A percentile compares a stretch with the other conserved stretches of the same genome.
phyloP scores from a whole-genome alignment of 345 rosid genomes.

The Carallia pectinifolia region DNA sequence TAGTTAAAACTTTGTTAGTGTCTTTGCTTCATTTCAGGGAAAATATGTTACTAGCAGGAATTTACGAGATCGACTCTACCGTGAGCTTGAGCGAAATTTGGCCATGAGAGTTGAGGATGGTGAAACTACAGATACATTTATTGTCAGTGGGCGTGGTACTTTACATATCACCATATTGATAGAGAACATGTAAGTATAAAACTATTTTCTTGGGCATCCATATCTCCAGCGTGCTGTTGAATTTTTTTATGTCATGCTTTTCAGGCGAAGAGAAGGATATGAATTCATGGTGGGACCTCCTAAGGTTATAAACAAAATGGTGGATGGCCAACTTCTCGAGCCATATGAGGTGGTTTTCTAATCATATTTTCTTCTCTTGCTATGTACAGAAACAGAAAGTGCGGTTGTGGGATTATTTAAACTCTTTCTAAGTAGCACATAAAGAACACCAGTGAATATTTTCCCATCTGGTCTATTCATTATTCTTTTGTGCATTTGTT shows the following conservation, averaged over 20 bases:
- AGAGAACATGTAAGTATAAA: constrained; percentile 74
- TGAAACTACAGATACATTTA: constrained; percentile 92
- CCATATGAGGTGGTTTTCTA: constrained; percentile 72
- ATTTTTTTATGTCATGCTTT: constrained; percentile 23
- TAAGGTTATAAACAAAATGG: constrained; percentile 80
- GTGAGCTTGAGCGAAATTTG: constrained; percentile 91
- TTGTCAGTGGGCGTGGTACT: constrained; percentile 96
- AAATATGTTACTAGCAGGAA: constrained; percentile 96
- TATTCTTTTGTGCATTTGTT: neutral
- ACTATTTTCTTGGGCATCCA: constrained; percentile 21
- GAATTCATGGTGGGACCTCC: constrained; percentile 99
- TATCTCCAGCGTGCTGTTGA: constrained; percentile 15
- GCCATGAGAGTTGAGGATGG: constrained; percentile 99
- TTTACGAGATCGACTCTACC: constrained; percentile 83
- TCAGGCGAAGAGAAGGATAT: constrained; percentile 98
- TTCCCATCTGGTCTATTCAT: neutral
- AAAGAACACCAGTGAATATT: no score
- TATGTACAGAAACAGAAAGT: neutral
- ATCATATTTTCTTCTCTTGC: constrained; percentile 4
- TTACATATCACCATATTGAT: constrained; percentile 91
- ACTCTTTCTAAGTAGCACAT: no score
- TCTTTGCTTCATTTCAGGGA: constrained; percentile 52
- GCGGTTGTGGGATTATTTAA: no score
- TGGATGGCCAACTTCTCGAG: constrained; percentile 74
- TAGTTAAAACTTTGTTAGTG: neutral